A percentile compares a stretch with the other conserved stretches of the same genome.
Evolutionary conservation across 2,329 filamentous ascomycete species (phyloP).

Genomic region (Trichoderma koningiopsis): DNA sequence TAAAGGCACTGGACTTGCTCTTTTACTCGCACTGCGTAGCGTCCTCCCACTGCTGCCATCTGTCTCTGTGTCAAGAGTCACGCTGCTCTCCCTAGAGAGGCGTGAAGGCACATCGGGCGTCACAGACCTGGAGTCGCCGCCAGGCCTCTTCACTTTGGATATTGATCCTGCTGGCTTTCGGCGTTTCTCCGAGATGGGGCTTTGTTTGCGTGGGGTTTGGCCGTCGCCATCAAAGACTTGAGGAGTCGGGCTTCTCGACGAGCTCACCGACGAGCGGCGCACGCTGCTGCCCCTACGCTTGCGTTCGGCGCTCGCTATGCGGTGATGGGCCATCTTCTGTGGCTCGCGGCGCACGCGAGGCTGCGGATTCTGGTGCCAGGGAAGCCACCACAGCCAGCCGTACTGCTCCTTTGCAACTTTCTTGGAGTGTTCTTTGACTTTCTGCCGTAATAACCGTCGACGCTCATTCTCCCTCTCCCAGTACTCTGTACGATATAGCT

Average conservation of each 20-base stretch:
- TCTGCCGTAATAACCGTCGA: conserved; percentile 69
- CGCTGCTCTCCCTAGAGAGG: conserved; percentile 52
- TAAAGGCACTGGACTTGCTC: conserved; percentile 27
- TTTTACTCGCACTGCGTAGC: conserved; percentile 32
- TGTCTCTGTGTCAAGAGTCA: conserved; percentile 30
- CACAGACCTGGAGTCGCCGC: conserved; percentile 53
- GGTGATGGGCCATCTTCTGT: conserved; percentile 45
- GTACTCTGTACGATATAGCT: conserved; percentile 89
- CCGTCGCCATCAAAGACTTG: conserved; percentile 50
- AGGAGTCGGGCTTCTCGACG: conserved; percentile 54
- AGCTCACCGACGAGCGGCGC: conserved; percentile 55
- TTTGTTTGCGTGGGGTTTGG: conserved; percentile 46
- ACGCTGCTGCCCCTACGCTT: conserved; percentile 55
- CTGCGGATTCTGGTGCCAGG: conserved; percentile 56
- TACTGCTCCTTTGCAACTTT: conserved; percentile 68
- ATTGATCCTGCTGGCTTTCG: conserved; percentile 51
- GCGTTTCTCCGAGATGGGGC: conserved; percentile 54
- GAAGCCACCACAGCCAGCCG: conserved; percentile 84
- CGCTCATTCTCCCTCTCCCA: conserved; percentile 97
- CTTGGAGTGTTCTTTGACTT: conserved; percentile 68
- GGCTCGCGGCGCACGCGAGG: conserved; percentile 38
- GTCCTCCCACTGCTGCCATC: conserved; percentile 31
- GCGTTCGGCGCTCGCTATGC: conserved; percentile 48
- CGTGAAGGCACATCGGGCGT: conserved; percentile 59
- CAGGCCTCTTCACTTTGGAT: conserved; percentile 47